A percentile compares a stretch with the other conserved stretches of the same genome.
phyloP scores from a whole-genome alignment of 495 filamentous ascomycete species.

The Penicillium lagena region DNA sequence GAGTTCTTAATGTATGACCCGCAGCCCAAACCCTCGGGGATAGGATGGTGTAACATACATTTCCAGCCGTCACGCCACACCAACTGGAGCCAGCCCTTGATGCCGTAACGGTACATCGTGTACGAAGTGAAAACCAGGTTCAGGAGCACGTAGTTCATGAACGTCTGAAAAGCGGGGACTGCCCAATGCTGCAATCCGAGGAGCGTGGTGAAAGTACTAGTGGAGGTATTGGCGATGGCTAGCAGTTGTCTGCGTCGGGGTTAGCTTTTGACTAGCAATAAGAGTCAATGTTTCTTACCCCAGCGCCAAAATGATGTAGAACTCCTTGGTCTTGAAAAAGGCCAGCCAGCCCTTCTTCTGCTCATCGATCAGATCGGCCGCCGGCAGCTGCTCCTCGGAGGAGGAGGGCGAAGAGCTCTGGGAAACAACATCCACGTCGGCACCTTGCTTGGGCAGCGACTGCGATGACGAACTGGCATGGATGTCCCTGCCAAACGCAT shows the following conservation, averaged over 20 bases:
- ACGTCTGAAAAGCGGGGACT: constrained; percentile 94
- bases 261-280: no score
- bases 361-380: constrained; percentile 26
- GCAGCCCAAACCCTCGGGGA: no score
- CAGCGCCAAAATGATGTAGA: constrained; percentile 74
- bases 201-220: constrained; percentile 80
- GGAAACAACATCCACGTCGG: constrained; percentile 10
- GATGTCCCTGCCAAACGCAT: constrained; percentile 8
- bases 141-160: constrained; percentile 90
- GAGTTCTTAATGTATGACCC: no score
- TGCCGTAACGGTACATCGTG: constrained; percentile 76
- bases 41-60: constrained; percentile 36
- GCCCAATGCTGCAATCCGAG: constrained; percentile 62
- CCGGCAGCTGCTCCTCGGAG: constrained; percentile 15
- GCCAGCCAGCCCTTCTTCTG: constrained; percentile 61
- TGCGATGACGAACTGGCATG: constrained; percentile 1
- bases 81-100: constrained; percentile 59
- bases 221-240: constrained; percentile 79
- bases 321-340: constrained; percentile 77
- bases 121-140: constrained; percentile 74
- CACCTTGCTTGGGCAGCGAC: constrained; percentile 18
- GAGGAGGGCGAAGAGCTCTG: constrained; percentile 2
- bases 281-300: constrained; percentile 45
- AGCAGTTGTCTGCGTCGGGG: constrained; percentile 60
- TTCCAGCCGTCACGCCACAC: constrained; percentile 76